Percentiles rank a stretch among this genome's conserved stretches.
These are phyloP conservation scores for Chlorella sp. DNA, from an alignment of 139 green algal species.

Conservation along the genomic window DNA sequence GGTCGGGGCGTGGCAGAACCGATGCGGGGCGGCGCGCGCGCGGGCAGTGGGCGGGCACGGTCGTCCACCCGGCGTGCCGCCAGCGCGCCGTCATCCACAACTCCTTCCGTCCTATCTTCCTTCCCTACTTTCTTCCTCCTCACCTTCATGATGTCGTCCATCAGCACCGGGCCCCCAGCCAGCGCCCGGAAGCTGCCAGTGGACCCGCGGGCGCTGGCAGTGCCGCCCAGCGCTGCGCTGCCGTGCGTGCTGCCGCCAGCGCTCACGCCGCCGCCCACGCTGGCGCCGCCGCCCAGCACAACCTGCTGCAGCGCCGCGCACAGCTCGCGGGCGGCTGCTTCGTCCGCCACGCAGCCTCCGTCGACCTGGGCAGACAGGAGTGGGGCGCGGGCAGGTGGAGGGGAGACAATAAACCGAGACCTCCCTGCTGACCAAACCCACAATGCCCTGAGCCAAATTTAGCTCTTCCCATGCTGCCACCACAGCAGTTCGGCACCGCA, in stretches of 20 bases:
- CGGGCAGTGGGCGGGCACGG: too few species aligned
- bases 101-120: too few species aligned
- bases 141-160: slow-evolving; percentile 36
- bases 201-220: background rate
- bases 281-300: background rate
- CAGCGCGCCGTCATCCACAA: too few species aligned
- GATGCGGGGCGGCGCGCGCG: too few species aligned
- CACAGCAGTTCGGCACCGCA: background rate
- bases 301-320: slow-evolving; percentile 31
- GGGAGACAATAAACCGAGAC: background rate
- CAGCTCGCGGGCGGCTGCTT: slow-evolving; percentile 18
- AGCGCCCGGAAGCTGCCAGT: slow-evolving; percentile 21
- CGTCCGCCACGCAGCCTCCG: slow-evolving; percentile 32
- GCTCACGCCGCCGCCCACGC: background rate
- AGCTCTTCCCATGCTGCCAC: background rate
- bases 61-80: too few species aligned
- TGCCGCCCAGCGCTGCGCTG: background rate
- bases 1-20: too few species aligned
- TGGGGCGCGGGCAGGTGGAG: background rate
- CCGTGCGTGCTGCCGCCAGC: background rate
- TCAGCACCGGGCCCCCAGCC: slow-evolving; percentile 44
- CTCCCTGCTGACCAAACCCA: background rate
- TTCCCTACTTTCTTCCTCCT: too few species aligned
- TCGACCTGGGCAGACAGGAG: slow-evolving; percentile 20
- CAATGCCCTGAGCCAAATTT: background rate